Evolutionary conservation across 1,139 yeast genomes (phyloP).

Genomic region (Diutina siamensis): DNA sequence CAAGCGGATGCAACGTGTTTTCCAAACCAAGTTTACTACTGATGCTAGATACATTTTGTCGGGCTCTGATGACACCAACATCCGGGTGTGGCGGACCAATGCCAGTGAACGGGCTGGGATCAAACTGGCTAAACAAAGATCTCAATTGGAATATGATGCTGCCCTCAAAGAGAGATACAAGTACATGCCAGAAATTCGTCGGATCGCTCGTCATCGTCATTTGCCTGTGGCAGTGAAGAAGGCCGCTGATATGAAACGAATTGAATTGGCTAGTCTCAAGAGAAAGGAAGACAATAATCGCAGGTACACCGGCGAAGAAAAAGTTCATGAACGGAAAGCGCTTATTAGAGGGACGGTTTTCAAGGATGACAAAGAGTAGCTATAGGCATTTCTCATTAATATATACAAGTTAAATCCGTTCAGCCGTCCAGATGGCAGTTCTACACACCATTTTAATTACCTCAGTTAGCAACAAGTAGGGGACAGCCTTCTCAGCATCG

Average conservation of each 20-base stretch:
- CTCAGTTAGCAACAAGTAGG: conserved; percentile 80
- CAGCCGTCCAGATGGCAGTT: conserved; percentile 90
- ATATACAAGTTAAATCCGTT: conserved; percentile 37
- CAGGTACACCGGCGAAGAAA: conserved; percentile 64
- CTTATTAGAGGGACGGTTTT: conserved; percentile 79
- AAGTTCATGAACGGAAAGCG: conserved; percentile 63
- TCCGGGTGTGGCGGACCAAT: conserved; percentile 82
- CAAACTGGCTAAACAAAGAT: conserved; percentile 68
- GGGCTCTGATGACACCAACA: conserved; percentile 95
- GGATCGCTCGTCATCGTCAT: conserved; percentile 88
- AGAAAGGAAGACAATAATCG: conserved; percentile 75
- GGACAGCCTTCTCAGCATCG: conserved; percentile 89
- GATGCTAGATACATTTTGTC: conserved; percentile 79
- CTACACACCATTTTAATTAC: conserved; percentile 72
- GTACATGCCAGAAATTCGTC: conserved; percentile 90
- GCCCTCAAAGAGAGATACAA: conserved; percentile 87
- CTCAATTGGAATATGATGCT: conserved; percentile 80
- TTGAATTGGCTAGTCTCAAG: conserved; percentile 62
- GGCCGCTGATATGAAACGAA: conserved; percentile 74
- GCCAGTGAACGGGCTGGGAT: conserved; percentile 79
- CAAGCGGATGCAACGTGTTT: conserved; percentile 92
- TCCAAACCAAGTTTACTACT: conserved; percentile 73
- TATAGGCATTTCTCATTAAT: not conserved
- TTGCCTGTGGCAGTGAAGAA: conserved; percentile 78
- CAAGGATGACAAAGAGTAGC: conserved; percentile 21